A percentile compares a stretch with the other conserved stretches of the same genome.
Conservation (phyloP, 139 green algal genomes). For the Volvox africanus region DNA sequence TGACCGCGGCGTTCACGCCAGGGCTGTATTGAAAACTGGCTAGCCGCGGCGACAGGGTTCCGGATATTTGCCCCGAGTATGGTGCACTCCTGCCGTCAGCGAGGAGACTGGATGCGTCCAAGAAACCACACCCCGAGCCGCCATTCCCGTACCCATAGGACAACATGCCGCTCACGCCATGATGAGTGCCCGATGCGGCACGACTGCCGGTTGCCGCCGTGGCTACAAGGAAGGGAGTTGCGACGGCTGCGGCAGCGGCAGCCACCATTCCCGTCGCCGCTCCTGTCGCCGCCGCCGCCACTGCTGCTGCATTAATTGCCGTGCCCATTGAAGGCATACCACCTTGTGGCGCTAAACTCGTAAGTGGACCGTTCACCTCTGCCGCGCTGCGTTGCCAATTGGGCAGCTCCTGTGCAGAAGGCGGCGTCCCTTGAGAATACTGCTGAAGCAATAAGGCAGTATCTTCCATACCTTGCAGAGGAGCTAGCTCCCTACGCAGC, state of each 20-base stretch:
- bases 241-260: background rate
- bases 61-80: background rate
- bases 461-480: too few relatives aligned
- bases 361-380: too few relatives aligned
- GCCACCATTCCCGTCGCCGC: background rate
- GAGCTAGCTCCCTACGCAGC: too few relatives aligned
- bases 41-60: background rate
- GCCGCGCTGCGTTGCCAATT: too few relatives aligned
- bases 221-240: background rate
- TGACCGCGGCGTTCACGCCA: background rate
- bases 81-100: background rate
- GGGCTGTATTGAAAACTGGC: constrained; percentile 8
- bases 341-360: too few relatives aligned
- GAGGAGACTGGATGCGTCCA: background rate
- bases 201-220: background rate
- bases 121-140: background rate
- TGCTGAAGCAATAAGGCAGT: too few relatives aligned
- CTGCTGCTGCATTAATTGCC: background rate
- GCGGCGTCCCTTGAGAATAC: too few relatives aligned
- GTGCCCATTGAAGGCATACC: too few relatives aligned
- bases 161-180: background rate
- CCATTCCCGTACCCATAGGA: background rate
- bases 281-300: background rate
- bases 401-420: too few relatives aligned
- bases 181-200: background rate